These are phyloP conservation scores for Salix suchowensis DNA, from an alignment of 345 rosid species.

Conservation along the genomic window DNA sequence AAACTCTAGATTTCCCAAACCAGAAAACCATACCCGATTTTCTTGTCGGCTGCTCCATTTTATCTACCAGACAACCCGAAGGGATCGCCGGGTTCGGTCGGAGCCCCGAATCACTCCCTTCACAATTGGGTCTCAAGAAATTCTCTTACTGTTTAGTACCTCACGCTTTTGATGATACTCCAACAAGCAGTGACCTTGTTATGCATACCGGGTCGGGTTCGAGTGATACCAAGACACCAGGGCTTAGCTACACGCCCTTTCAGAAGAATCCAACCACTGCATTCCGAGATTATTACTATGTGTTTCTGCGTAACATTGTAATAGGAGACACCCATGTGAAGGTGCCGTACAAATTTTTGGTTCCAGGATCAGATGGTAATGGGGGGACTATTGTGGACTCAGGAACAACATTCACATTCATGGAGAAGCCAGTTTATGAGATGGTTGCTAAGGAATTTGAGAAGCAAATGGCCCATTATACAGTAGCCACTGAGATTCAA, in stretches of 20 bases:
- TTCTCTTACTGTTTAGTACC: slow-evolving; percentile 80
- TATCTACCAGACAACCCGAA: slow-evolving; percentile 75
- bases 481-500: slow-evolving; percentile 38
- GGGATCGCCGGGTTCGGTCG: slow-evolving; percentile 95
- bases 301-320: slow-evolving; percentile 50
- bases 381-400: slow-evolving; percentile 90
- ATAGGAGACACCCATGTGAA: slow-evolving; percentile 55
- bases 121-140: slow-evolving; percentile 56
- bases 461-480: slow-evolving; percentile 55
- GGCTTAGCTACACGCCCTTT: slow-evolving; percentile 66
- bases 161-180: slow-evolving; percentile 58
- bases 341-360: slow-evolving; percentile 53
- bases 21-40: slow-evolving; percentile 41
- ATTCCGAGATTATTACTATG: slow-evolving; percentile 55
- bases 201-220: slow-evolving; percentile 47
- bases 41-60: slow-evolving; percentile 70
- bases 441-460: slow-evolving; percentile 51
- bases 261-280: slow-evolving; percentile 41
- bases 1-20: slow-evolving; percentile 46
- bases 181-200: slow-evolving; percentile 49
- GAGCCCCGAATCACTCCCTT: slow-evolving; percentile 58
- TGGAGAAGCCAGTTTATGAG: slow-evolving; percentile 58
- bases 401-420: slow-evolving; percentile 82
- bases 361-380: slow-evolving; percentile 56
- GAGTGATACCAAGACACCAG: slow-evolving; percentile 35